These are phyloP conservation scores for Cercophora scortea DNA, from an alignment of 495 filamentous ascomycete genomes.

Conservation along the genomic window DNA sequence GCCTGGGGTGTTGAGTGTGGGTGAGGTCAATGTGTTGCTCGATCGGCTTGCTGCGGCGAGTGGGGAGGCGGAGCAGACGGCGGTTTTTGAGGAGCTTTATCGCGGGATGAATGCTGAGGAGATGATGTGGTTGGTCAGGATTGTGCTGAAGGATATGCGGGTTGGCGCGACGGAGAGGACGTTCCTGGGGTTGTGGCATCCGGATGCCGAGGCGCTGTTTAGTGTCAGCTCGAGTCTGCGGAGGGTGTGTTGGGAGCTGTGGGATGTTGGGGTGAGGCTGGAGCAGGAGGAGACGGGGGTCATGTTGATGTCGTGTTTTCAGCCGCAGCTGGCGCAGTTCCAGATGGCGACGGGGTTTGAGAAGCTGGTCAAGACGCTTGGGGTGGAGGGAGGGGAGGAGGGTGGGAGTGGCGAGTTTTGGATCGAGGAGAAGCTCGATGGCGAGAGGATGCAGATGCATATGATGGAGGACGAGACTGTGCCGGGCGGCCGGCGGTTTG, in stretches of 20 bases:
- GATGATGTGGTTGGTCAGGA: constrained; percentile 87
- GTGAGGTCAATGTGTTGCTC: constrained; percentile 80
- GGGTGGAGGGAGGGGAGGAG: constrained; percentile 57
- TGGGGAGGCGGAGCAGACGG: constrained; percentile 74
- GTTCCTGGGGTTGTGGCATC: constrained; percentile 86
- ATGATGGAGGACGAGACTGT: constrained; percentile 65
- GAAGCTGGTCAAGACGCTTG: constrained; percentile 71
- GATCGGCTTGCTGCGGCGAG: constrained; percentile 68
- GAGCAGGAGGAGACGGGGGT: constrained; percentile 69
- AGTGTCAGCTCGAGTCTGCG: constrained; percentile 85
- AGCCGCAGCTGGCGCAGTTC: constrained; percentile 93
- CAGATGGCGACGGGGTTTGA: constrained; percentile 76
- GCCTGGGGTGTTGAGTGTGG: constrained; percentile 72
- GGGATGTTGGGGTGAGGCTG: constrained; percentile 65
- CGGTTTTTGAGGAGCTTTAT: constrained; percentile 78
- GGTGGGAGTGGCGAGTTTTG: constrained; percentile 52
- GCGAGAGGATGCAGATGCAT: constrained; percentile 95
- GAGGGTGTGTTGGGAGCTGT: constrained; percentile 92
- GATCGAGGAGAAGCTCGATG: constrained; percentile 98
- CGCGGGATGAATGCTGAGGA: constrained; percentile 88
- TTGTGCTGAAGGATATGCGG: constrained; percentile 94
- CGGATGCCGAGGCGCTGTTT: constrained; percentile 83
- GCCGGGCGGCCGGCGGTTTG: constrained; percentile 65
- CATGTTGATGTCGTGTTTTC: constrained; percentile 88
- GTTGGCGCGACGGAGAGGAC: constrained; percentile 95